Percentiles rank a stretch among this genome's conserved stretches.
These are phyloP conservation scores for Salix brachista DNA, from an alignment of 345 rosid species.

Conservation along the genomic window DNA sequence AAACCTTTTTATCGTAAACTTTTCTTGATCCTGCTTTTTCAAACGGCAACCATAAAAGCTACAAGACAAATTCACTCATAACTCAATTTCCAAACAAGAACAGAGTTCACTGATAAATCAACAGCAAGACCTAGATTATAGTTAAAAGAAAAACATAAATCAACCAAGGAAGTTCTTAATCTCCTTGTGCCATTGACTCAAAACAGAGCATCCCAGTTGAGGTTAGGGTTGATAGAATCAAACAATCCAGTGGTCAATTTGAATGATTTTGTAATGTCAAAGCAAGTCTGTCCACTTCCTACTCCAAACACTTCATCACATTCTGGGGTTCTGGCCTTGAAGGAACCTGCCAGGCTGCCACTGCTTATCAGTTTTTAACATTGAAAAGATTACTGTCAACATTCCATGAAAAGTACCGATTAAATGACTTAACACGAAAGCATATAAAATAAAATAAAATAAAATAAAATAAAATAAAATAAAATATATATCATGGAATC, in stretches of 20 bases:
- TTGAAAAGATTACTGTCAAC: neutral
- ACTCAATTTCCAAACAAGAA: too few relatives aligned
- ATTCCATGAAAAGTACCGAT: too few relatives aligned
- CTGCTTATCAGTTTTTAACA: neutral
- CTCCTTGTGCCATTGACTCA: conserved; percentile 28
- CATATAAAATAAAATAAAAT: neutral
- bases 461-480: neutral
- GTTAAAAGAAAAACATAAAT: too few relatives aligned
- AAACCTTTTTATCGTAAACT: too few relatives aligned
- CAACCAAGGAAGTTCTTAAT: too few relatives aligned
- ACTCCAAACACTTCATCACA: conserved; percentile 14
- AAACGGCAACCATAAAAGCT: too few relatives aligned
- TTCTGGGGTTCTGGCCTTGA: neutral
- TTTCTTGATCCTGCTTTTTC: too few relatives aligned
- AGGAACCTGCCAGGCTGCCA: neutral
- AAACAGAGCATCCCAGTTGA: conserved; percentile 22
- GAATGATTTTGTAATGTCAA: neutral
- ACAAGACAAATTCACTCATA: too few relatives aligned
- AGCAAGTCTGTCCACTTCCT: conserved; percentile 14
- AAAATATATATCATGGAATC: neutral
- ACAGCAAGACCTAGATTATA: too few relatives aligned
- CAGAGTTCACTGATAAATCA: too few relatives aligned
- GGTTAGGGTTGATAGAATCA: conserved; percentile 31
- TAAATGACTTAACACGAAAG: too few relatives aligned
- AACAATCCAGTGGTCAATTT: neutral